These are phyloP conservation scores for Barnettozyma pratensis DNA, from an alignment of 805 yeast species.

Conservation along the genomic window DNA sequence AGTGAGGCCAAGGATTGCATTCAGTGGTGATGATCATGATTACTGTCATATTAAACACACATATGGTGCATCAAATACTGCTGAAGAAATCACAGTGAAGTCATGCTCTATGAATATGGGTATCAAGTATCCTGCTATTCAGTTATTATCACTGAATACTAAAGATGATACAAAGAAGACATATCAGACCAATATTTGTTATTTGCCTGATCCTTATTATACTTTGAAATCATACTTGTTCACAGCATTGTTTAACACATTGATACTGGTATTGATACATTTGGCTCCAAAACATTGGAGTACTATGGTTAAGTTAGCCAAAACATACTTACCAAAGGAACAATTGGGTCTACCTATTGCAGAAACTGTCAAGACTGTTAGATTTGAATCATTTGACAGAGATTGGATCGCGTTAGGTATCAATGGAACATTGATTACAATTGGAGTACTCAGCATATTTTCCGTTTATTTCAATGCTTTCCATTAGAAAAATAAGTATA, in stretches of 20 bases:
- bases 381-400: slow-evolving; percentile 1
- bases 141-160: slow-evolving; percentile 61
- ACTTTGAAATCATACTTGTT: slow-evolving; percentile 34
- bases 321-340: neutral
- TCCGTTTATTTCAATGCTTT: slow-evolving; percentile 19
- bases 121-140: slow-evolving; percentile 77
- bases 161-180: slow-evolving; percentile 19
- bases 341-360: slow-evolving; percentile 20
- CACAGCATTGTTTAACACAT: slow-evolving; percentile 18
- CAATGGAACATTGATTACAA: slow-evolving; percentile 6
- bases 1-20: slow-evolving; percentile 62
- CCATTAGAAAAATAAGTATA: neutral
- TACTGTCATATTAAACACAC: slow-evolving; percentile 74
- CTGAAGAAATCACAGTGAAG: slow-evolving; percentile 82
- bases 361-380: slow-evolving; percentile 6
- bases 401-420: slow-evolving; percentile 12
- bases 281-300: slow-evolving; percentile 27
- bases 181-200: slow-evolving; percentile 46
- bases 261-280: slow-evolving; percentile 21
- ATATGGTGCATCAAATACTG: slow-evolving; percentile 23
- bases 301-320: slow-evolving; percentile 5
- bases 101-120: slow-evolving; percentile 94
- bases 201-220: slow-evolving; percentile 49
- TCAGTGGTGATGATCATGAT: slow-evolving; percentile 97
- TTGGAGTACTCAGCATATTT: slow-evolving; percentile 17